Conservation (phyloP, 768 basidiomycete species). For the Agrocybe pediades region DNA sequence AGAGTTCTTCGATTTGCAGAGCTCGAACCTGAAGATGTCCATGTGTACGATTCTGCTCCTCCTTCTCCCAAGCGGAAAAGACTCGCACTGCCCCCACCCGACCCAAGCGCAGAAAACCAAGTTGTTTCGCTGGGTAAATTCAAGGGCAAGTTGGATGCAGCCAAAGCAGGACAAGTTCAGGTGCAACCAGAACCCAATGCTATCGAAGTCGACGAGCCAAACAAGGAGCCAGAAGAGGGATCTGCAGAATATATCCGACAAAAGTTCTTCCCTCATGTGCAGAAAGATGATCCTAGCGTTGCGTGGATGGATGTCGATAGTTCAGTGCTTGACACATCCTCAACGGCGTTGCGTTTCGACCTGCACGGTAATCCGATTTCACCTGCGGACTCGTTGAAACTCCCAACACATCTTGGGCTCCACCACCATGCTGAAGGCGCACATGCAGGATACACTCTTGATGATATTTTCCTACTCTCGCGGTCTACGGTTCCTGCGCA, state of each 20-base stretch:
- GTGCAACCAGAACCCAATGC: background rate
- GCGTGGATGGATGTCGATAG: constrained; percentile 69
- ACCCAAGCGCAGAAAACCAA: constrained; percentile 34
- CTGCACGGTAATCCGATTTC: constrained; percentile 74
- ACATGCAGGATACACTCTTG: constrained; percentile 86
- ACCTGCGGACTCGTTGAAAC: constrained; percentile 43
- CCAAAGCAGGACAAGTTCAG: constrained; percentile 2
- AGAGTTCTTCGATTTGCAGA: constrained; percentile 77
- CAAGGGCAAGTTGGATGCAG: constrained; percentile 26
- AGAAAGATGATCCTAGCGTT: constrained; percentile 69
- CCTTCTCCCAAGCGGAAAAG: constrained; percentile 66
- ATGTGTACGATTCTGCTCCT: constrained; percentile 83
- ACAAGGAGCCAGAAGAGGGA: constrained; percentile 57
- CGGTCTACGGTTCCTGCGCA: constrained; percentile 85
- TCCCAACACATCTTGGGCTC: constrained; percentile 85
- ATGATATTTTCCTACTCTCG: constrained; percentile 79
- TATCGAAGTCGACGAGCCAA: background rate
- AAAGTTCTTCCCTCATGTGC: constrained; percentile 78
- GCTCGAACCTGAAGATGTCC: constrained; percentile 69
- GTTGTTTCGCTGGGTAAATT: constrained; percentile 42
- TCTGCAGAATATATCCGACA: constrained; percentile 82
- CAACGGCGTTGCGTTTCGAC: constrained; percentile 69
- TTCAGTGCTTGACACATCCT: constrained; percentile 26
- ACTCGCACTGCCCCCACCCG: constrained; percentile 60
- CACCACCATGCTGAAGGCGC: constrained; percentile 87